phyloP scores from a whole-genome alignment of 148 eudicot genomes.

The Vaccinium corymbosum region DNA sequence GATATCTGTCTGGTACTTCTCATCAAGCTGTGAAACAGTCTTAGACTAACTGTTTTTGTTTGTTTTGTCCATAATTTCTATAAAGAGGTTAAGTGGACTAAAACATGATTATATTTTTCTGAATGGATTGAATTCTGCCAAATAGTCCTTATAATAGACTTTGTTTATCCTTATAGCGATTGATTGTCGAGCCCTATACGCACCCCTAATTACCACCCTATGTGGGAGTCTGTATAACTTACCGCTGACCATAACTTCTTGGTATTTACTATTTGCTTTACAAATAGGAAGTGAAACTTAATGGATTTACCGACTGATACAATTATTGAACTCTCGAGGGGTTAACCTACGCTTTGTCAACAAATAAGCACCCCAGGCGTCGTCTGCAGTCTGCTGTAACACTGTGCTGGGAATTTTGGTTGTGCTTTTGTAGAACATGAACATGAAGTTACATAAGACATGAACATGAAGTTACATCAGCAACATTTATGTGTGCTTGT shows the following conservation, averaged over 20 bases:
- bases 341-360: background rate
- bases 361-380: background rate
- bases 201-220: background rate
- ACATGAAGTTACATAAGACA: background rate
- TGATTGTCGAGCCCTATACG: background rate
- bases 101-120: too few relatives aligned
- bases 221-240: background rate
- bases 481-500: background rate
- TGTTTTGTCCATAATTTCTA: background rate
- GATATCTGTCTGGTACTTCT: background rate
- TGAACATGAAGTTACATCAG: background rate
- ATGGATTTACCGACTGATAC: background rate
- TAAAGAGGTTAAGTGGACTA: background rate
- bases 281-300: background rate
- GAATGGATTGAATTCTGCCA: background rate
- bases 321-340: background rate
- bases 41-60: background rate
- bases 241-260: background rate
- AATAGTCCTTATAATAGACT: background rate
- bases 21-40: background rate
- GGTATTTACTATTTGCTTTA: background rate
- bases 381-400: background rate
- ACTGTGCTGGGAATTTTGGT: slow-evolving; percentile 7
- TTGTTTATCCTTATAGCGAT: background rate
- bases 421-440: background rate